Evolutionary conservation across 768 basidiomycete genomes (phyloP).

Genomic region (Termitomyces eurrhizus): DNA sequence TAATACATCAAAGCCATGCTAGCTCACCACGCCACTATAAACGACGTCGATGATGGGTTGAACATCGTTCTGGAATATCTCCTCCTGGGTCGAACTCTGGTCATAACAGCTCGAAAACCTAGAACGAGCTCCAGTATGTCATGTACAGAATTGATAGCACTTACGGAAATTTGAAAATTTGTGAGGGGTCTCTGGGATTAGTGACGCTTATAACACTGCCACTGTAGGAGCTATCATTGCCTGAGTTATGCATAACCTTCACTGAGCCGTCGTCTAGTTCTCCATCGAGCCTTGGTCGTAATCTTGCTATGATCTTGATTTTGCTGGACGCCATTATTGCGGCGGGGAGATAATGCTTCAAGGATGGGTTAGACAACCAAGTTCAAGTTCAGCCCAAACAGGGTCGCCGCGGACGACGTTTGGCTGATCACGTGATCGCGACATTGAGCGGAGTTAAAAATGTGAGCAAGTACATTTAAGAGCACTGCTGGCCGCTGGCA

Average conservation of each 20-base stretch:
- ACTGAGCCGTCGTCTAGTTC: conserved; percentile 64
- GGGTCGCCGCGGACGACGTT: neutral
- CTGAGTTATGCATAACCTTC: conserved; percentile 42
- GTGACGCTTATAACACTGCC: conserved; percentile 56
- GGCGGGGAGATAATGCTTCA: conserved; percentile 3
- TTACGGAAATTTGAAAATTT: conserved; percentile 78
- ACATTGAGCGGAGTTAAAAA: neutral
- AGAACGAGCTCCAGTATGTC: conserved; percentile 27
- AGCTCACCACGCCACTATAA: conserved; percentile 67
- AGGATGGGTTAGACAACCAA: neutral
- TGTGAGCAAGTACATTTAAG: no score
- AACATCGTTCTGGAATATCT: conserved; percentile 76
- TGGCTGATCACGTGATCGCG: neutral
- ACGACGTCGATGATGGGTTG: conserved; percentile 75
- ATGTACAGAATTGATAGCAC: conserved; percentile 16
- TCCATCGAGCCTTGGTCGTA: conserved; percentile 58
- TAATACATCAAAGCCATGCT: neutral
- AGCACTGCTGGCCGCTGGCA: no score
- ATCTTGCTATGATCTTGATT: conserved; percentile 69
- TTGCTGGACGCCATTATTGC: conserved; percentile 37
- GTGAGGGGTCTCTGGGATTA: conserved; percentile 64
- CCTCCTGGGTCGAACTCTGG: conserved; percentile 63
- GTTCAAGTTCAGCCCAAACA: neutral
- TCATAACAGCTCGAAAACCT: conserved; percentile 80
- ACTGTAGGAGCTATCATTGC: conserved; percentile 21